Base-by-base conservation (phyloP, 176 grass and related monocot genomes). In the Chrysopogon serrulatus region DNA sequence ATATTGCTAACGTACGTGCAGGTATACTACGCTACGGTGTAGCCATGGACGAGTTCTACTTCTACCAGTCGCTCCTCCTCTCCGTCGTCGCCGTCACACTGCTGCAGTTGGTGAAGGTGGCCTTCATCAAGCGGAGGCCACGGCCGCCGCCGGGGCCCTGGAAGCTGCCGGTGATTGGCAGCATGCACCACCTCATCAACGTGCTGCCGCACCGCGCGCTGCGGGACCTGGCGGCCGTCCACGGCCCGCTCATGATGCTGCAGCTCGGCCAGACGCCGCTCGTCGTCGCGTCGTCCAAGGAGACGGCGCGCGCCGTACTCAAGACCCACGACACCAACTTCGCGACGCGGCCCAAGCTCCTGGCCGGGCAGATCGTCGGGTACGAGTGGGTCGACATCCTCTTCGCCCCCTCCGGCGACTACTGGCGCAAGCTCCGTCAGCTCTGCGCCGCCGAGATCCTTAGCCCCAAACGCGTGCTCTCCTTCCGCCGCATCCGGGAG, bases 131-230 rank as follows among this genome's bases (percentile, higher is more conserved):
- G n/a, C n/a, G n/a, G n/a, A n/a, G n/a, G n/a, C n/a, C n/a, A n/a
- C n/a, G n/a, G n/a, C n/a, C n/a, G 51, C 74, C 74, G 67, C 87
- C 81, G 21, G 81, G 87, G 15, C 87, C 87, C 26, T 84, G 81
- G 81, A 57, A 65, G 74, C 67, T 88, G 43, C 86, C 86, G 43
- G 74, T 88, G 5, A 43, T 88, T 13, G 86, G 86, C 74, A 72
- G 86, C 86, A 88, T 88, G 80, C 86, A 88, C 74, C 86, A 88
- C 86, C 86, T 88, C 2, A 43, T 88, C 26, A 88, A 88, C 74
- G 81, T 79, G 81, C 87, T 88, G 2, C 81, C 87, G 19, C 87
- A 88, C 87, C 81, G 75, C 21, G 60, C 43, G 27, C 75, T 88
- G 6, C 31, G 45, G 5, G 75, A 84, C 43, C 54, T 88, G 1